Base-by-base conservation (phyloP, 108 stramenopile species). In the Cyclotella distinguenda region DNA sequence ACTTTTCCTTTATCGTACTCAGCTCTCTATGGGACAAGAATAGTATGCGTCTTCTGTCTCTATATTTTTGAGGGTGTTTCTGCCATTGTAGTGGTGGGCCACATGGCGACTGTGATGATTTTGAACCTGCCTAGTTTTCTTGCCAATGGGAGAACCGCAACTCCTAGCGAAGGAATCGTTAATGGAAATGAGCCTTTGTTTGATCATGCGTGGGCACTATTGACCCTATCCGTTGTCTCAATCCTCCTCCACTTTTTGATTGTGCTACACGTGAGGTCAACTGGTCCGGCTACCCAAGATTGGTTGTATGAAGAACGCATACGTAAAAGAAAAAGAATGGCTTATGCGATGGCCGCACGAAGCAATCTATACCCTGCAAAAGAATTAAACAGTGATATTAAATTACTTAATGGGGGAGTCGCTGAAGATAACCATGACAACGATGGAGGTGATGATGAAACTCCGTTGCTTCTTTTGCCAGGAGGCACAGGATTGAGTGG, bases 201-300 rank as follows among this genome's bases (percentile, higher is more conserved):
- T 38, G 45, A 64, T 16, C 35, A 79, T 42, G 62, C 57, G 51
- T 93, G 88, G 88, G 70, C 73, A 3, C 45, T 86, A 12, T 49
- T 90, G 46, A 38, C 82, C 11, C 42, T 88, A 13, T 78, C 85
- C 0, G 33, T 89, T 8, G 39, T 83, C 9, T 71, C 84, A 4
- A 85, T 66, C 18, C 30, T 80, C 8, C 77, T 84, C n/a, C 91
- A 93, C 61, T 63, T 86, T 53, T 39, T 87, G n/a, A 57, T 93
- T 46, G 75, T 93, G 22, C 62, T 84, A 12, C 91, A 93, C 69
- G 88, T 93, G 0, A 76, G 87, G 56, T 85, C 83, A 9, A 86
- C 88, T 32, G 91, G 85, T 18, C 91, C 91, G 13, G 52, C 69
- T 44, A 56, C 60, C 22, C 64, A 55, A 45, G 60, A 68, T 84